Conservation (phyloP, 2,329 filamentous ascomycete species). For the Ophiognomonia clavigignenti-juglandacearum region DNA sequence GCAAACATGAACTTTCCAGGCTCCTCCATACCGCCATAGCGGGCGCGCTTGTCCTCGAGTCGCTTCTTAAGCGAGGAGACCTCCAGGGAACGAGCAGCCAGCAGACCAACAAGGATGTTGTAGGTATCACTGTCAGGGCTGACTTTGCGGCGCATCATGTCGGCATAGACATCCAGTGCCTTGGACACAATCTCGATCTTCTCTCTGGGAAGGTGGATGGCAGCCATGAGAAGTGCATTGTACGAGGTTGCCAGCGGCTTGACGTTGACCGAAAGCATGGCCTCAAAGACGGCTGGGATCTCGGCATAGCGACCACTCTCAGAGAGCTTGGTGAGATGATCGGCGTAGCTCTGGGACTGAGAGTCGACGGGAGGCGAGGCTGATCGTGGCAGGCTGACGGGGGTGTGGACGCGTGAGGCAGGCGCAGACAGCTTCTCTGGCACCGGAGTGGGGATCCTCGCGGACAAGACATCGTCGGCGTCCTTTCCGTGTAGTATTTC, state of each 20-base stretch:
- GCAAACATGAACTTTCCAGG: conserved; percentile 81
- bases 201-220: conserved; percentile 74
- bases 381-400: conserved; percentile 46
- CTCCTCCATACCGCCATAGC: conserved; percentile 82
- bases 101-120: conserved; percentile 76
- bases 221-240: conserved; percentile 81
- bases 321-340: conserved; percentile 72
- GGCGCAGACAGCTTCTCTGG: conserved; percentile 32
- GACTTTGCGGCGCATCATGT: conserved; percentile 87
- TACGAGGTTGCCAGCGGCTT: conserved; percentile 82
- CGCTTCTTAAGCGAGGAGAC: conserved; percentile 66
- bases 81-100: conserved; percentile 77
- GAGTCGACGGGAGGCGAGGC: conserved; percentile 57
- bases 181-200: conserved; percentile 84
- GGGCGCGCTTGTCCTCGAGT: conserved; percentile 75
- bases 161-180: conserved; percentile 89
- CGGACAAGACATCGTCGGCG: conserved; percentile 38
- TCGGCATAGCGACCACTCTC: conserved; percentile 72
- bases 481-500: conserved; percentile 29
- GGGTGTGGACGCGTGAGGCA: conserved; percentile 36
- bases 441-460: conserved; percentile 29
- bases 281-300: conserved; percentile 86
- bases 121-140: conserved; percentile 81
- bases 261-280: conserved; percentile 77
- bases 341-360: conserved; percentile 67